Base-by-base conservation (phyloP, 1,139 yeast genomes). In the Sporopachydermia cereana region DNA sequence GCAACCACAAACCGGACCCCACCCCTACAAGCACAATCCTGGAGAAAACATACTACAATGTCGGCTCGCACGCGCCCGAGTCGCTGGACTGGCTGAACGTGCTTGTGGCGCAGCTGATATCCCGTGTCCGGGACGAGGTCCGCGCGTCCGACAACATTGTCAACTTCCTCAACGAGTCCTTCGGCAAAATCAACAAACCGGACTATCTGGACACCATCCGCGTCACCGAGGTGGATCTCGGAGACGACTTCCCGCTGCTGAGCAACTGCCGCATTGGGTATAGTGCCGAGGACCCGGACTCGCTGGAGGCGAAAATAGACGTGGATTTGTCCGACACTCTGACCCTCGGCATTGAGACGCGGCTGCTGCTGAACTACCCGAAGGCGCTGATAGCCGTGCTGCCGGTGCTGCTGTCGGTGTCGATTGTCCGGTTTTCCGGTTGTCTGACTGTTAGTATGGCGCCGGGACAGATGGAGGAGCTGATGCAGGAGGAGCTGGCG, bases 21-120 rank as follows among this genome's bases (percentile, higher is more conserved):
- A 45, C 24, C 2, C 41, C 52, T 2, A 56, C 67, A 50, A 56
- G 66, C 56, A 55, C 79, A 0, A 84, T 89, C 24, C 67, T 91
- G 45, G 96, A 89, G 53, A 89, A 88, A 57, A 88, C 96, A 0
- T 88, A 86, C 58, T 93, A 93, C 60, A 86, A 91, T 57, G 96
- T 91, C 1, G 78, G 80, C 41, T 79, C 79, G 22, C 98, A 93
- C 60, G 69, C 81, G 2, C 76, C 96, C 0, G 99, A 91, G 64
- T 82, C 96, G 0, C 66, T 91, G 47, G 98, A 91, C 61, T 91
- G 99, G 98, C 86, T 91, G 59, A 91, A 91, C 55, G 97, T 91
- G 1, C 68, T 91, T 43, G 74, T 91, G 21, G 98, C 96, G 0
- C 97, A 93, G 59, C 81, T 89, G 3, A 80, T 91, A 22, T 77